Conservation (phyloP, 192 early-diverging fungal species). For the Linnemannia schmuckeri region DNA sequence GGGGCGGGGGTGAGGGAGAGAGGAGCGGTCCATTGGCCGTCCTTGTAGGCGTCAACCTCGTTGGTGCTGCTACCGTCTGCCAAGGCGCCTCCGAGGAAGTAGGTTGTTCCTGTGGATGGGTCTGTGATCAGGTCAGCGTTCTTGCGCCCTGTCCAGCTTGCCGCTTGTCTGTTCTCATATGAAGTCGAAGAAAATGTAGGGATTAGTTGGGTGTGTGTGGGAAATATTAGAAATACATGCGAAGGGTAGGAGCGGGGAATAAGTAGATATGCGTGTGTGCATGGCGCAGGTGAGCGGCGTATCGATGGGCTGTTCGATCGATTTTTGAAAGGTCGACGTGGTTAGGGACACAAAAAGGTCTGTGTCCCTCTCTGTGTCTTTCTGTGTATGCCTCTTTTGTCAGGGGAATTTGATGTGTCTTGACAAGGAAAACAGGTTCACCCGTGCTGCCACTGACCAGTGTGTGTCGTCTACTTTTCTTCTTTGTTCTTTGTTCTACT, state of each 20-base stretch:
- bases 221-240: too few relatives aligned
- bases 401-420: not conserved
- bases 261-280: not conserved
- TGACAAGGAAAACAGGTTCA: not conserved
- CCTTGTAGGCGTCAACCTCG: slow-evolving; percentile 29
- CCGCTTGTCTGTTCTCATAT: slow-evolving; percentile 27
- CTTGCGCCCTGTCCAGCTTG: slow-evolving; percentile 20
- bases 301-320: not conserved
- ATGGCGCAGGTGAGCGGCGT: not conserved
- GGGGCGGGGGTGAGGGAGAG: not conserved
- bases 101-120: slow-evolving; percentile 11
- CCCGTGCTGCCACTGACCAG: not conserved
- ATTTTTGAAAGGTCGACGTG: not conserved
- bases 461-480: not conserved
- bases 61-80: slow-evolving; percentile 24
- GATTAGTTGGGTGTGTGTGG: too few relatives aligned
- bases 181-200: too few relatives aligned
- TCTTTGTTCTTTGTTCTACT: not conserved
- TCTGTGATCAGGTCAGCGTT: slow-evolving; percentile 26
- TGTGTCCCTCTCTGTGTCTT: not conserved
- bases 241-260: not conserved
- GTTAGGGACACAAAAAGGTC: not conserved
- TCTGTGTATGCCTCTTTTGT: not conserved
- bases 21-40: slow-evolving; percentile 7
- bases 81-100: slow-evolving; percentile 27